phyloP scores from a whole-genome alignment of 495 filamentous ascomycete genomes.

The Astrothelium subdiscretum region DNA sequence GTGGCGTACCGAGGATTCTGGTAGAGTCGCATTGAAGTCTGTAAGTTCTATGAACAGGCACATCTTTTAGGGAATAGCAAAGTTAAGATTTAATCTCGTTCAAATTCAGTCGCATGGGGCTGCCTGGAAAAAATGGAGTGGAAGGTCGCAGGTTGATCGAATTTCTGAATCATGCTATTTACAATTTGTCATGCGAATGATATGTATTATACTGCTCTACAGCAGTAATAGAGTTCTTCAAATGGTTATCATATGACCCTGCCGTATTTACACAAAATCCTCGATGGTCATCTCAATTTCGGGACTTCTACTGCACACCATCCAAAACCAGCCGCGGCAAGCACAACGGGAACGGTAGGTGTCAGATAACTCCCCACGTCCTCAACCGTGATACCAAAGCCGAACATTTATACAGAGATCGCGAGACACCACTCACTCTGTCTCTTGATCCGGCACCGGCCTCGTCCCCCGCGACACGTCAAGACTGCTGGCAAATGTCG shows the following conservation, averaged over 20 bases:
- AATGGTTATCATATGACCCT: not conserved
- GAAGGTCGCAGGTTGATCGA: no score
- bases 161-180: not conserved
- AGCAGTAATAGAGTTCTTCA: not conserved
- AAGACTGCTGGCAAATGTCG: not conserved
- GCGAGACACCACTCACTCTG: not conserved
- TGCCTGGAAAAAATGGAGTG: no score
- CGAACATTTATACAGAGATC: not conserved
- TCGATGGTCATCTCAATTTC: no score
- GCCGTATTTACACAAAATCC: not conserved
- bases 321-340: not conserved
- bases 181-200: not conserved
- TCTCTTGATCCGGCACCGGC: not conserved
- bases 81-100: no score
- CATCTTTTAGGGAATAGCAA: not conserved
- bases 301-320: not conserved
- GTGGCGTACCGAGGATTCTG: not conserved
- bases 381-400: no score
- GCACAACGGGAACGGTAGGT: not conserved
- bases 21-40: not conserved
- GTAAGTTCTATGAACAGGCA: not conserved
- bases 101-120: no score
- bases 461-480: not conserved
- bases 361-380: no score
- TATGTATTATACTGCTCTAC: not conserved